Percentiles rank a stretch among this genome's conserved stretches.
phyloP scores from a whole-genome alignment of 2,329 filamentous ascomycete species.

The Macrophomina tecta region DNA sequence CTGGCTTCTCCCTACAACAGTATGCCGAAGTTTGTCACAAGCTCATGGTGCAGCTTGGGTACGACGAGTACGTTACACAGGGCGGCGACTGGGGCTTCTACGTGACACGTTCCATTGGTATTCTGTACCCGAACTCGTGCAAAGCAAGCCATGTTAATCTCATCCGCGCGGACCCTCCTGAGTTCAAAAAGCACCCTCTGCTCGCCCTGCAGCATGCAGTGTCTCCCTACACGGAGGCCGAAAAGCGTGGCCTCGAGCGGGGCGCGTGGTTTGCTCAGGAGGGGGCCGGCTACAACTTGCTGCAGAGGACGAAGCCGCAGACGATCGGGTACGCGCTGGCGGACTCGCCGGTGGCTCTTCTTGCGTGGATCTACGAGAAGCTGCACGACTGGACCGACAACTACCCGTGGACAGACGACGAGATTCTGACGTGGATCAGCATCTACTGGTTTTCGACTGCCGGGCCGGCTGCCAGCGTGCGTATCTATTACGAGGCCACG shows the following conservation, averaged over 20 bases:
- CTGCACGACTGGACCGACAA: slow-evolving; percentile 76
- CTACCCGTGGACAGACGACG: slow-evolving; percentile 77
- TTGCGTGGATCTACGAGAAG: slow-evolving; percentile 85
- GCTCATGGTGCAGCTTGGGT: slow-evolving; percentile 72
- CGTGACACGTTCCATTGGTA: slow-evolving; percentile 67
- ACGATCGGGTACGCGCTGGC: slow-evolving; percentile 73
- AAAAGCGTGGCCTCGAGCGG: slow-evolving; percentile 60
- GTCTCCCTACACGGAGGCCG: slow-evolving; percentile 59
- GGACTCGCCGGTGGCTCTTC: slow-evolving; percentile 71
- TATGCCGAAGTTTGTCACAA: slow-evolving; percentile 71
- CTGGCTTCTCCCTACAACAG: slow-evolving; percentile 64
- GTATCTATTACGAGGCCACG: slow-evolving; percentile 74
- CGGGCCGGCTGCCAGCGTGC: slow-evolving; percentile 69
- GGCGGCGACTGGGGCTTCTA: slow-evolving; percentile 75
- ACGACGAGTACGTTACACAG: slow-evolving; percentile 60
- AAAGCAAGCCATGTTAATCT: slow-evolving; percentile 70
- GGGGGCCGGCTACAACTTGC: slow-evolving; percentile 63
- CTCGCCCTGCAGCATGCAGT: slow-evolving; percentile 64
- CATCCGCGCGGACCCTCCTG: slow-evolving; percentile 55
- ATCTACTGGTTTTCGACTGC: slow-evolving; percentile 75
- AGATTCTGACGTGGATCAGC: slow-evolving; percentile 75
- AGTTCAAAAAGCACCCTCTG: slow-evolving; percentile 59
- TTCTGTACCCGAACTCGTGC: slow-evolving; percentile 63
- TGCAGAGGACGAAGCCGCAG: slow-evolving; percentile 72
- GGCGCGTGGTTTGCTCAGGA: slow-evolving; percentile 63